These are phyloP conservation scores for Candida chilensis DNA, from an alignment of 805 yeast species.

Conservation along the genomic window DNA sequence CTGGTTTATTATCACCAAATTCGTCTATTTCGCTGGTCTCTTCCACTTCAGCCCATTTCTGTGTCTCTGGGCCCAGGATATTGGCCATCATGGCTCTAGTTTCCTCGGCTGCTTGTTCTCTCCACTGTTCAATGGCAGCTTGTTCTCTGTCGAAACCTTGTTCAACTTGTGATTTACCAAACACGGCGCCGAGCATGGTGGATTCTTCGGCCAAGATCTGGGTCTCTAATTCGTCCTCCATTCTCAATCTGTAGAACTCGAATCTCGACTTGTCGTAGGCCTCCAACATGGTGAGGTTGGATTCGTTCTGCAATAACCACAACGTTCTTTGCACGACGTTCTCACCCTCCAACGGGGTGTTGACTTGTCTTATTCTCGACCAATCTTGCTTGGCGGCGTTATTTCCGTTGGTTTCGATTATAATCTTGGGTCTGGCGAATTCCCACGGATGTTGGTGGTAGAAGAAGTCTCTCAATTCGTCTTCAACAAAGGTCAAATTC, in stretches of 20 bases:
- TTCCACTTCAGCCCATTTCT: too few relatives aligned
- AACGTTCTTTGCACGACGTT: conserved; percentile 71
- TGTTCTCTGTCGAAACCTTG: conserved; percentile 69
- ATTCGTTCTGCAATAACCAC: conserved; percentile 32
- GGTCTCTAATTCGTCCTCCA: conserved; percentile 70
- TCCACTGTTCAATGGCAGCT: conserved; percentile 65
- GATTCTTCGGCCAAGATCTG: conserved; percentile 72
- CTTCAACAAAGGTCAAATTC: conserved; percentile 57
- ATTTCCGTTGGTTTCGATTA: conserved; percentile 67
- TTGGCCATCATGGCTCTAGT: conserved; percentile 49
- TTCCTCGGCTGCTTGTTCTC: conserved; percentile 52
- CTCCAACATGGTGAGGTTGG: conserved; percentile 30
- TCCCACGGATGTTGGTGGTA: conserved; percentile 98
- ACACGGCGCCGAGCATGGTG: conserved; percentile 76
- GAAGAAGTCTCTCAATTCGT: conserved; percentile 71
- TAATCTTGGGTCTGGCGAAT: conserved; percentile 76
- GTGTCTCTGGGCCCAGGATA: conserved; percentile 10
- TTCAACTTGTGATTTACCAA: conserved; percentile 50
- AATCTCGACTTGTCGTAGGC: conserved; percentile 83
- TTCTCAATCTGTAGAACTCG: conserved; percentile 82
- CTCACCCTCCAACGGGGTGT: conserved; percentile 82
- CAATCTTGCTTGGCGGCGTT: conserved; percentile 56
- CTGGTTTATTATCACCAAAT: too few relatives aligned
- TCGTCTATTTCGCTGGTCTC: too few relatives aligned
- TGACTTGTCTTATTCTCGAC: conserved; percentile 66